phyloP scores from a whole-genome alignment of 73 alveolate genomes.

The Tetrahymena borealis region DNA sequence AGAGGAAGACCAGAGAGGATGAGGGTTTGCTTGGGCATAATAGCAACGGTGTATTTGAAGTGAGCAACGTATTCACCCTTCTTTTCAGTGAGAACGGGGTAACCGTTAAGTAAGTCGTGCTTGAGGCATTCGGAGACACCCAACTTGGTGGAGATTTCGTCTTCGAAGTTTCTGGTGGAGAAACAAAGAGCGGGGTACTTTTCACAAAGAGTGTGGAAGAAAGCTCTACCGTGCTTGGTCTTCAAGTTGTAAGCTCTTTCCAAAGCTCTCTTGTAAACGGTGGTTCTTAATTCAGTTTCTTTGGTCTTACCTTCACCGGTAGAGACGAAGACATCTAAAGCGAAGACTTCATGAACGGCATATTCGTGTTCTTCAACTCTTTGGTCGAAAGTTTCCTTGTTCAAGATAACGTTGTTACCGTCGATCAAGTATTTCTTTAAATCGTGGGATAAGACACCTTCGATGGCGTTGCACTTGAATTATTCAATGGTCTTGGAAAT shows the following conservation, averaged over 20 bases:
- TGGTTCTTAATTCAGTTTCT: slow-evolving; percentile 89
- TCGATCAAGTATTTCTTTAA: slow-evolving; percentile 94
- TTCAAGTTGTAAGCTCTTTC: slow-evolving; percentile 63
- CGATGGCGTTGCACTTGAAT: slow-evolving; percentile 68
- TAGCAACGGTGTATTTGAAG: slow-evolving; percentile 79
- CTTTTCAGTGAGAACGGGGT: slow-evolving; percentile 79
- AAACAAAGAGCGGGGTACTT: slow-evolving; percentile 92
- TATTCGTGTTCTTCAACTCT: slow-evolving; percentile 88
- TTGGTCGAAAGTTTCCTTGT: slow-evolving; percentile 82
- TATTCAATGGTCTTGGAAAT: slow-evolving; percentile 71
- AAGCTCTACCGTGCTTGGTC: slow-evolving; percentile 72
- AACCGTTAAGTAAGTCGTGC: slow-evolving; percentile 76
- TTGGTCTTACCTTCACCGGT: slow-evolving; percentile 92
- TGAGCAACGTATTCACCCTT: slow-evolving; percentile 79
- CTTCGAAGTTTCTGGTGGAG: slow-evolving; percentile 85
- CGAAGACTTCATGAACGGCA: slow-evolving; percentile 87
- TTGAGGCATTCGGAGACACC: slow-evolving; percentile 88
- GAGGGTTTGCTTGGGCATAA: slow-evolving; percentile 64
- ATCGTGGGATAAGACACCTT: slow-evolving; percentile 94
- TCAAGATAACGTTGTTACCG: slow-evolving; percentile 87
- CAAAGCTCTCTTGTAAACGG: slow-evolving; percentile 93
- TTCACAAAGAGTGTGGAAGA: slow-evolving; percentile 82
- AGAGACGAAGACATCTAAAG: slow-evolving; percentile 71
- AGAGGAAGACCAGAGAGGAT: slow-evolving; percentile 52
- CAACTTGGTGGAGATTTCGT: slow-evolving; percentile 75